Conservation (phyloP, 2,329 filamentous ascomycete genomes). For the Zasmidium citrigriseum region DNA sequence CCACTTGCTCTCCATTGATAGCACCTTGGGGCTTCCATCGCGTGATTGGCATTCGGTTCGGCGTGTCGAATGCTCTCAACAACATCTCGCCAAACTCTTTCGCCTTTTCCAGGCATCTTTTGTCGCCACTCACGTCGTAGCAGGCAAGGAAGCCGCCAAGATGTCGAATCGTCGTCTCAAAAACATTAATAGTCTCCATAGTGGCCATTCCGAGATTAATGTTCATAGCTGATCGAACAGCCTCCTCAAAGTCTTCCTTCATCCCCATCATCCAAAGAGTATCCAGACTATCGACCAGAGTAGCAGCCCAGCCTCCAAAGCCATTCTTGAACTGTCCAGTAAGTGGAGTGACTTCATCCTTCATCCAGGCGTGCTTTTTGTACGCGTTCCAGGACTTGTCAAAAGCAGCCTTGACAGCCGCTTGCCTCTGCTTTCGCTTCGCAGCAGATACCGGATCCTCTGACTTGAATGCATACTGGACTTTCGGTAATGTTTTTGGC, state of each 20-base stretch:
- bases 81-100: slow-evolving; percentile 45
- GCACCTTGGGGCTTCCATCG: slow-evolving; percentile 46
- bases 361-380: slow-evolving; percentile 48
- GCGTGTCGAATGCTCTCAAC: slow-evolving; percentile 51
- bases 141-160: slow-evolving; percentile 39
- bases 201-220: slow-evolving; percentile 46
- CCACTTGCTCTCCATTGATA: slow-evolving; percentile 40
- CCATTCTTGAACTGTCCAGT: slow-evolving; percentile 41
- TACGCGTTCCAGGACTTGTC: slow-evolving; percentile 48
- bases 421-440: slow-evolving; percentile 38
- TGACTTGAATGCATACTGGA: slow-evolving; percentile 44
- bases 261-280: slow-evolving; percentile 51
- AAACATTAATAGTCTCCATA: slow-evolving; percentile 47
- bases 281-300: slow-evolving; percentile 48
- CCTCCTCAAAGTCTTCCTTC: slow-evolving; percentile 49
- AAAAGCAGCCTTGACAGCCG: slow-evolving; percentile 45
- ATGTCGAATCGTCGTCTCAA: slow-evolving; percentile 52
- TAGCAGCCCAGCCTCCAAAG: slow-evolving; percentile 52
- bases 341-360: slow-evolving; percentile 51
- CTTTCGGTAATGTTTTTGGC: slow-evolving; percentile 41
- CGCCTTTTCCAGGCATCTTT: slow-evolving; percentile 38
- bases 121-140: slow-evolving; percentile 39
- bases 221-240: slow-evolving; percentile 43
- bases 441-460: slow-evolving; percentile 36
- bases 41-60: slow-evolving; percentile 47